A percentile compares a stretch with the other conserved stretches of the same genome.
Conservation (phyloP, 495 filamentous ascomycete genomes). For the Platismatia glauca region DNA sequence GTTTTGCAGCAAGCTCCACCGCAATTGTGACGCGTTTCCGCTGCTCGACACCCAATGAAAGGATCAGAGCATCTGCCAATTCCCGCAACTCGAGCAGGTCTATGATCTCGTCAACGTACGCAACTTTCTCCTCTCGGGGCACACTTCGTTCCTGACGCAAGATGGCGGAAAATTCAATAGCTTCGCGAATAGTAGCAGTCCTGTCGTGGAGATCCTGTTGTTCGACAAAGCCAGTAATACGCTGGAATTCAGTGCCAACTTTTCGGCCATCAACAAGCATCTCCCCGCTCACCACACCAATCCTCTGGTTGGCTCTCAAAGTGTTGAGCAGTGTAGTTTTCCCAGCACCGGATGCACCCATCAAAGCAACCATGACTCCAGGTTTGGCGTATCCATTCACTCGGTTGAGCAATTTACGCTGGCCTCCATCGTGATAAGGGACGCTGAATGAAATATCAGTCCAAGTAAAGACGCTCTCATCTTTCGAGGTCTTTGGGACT, state of each 20-base stretch:
- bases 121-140: slow-evolving; percentile 46
- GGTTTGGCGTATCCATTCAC: slow-evolving; percentile 74
- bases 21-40: slow-evolving; percentile 77
- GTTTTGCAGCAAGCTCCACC: slow-evolving; percentile 85
- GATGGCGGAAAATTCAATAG: slow-evolving; percentile 57
- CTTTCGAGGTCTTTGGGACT: slow-evolving; percentile 49
- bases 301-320: slow-evolving; percentile 64
- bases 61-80: slow-evolving; percentile 46
- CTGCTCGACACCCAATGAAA: slow-evolving; percentile 56
- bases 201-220: slow-evolving; percentile 78
- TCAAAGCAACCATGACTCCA: slow-evolving; percentile 68
- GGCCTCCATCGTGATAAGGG: slow-evolving; percentile 60
- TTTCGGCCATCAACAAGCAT: slow-evolving; percentile 72
- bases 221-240: slow-evolving; percentile 75
- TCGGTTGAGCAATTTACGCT: slow-evolving; percentile 59
- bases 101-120: slow-evolving; percentile 54
- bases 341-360: slow-evolving; percentile 79
- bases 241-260: slow-evolving; percentile 63
- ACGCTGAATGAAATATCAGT: slow-evolving; percentile 63
- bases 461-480: slow-evolving; percentile 69
- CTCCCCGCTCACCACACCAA: slow-evolving; percentile 60
- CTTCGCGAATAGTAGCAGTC: slow-evolving; percentile 57
- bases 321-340: slow-evolving; percentile 72
- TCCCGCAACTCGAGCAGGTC: slow-evolving; percentile 49
- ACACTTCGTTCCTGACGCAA: slow-evolving; percentile 48